Base-by-base conservation (phyloP, 2,329 filamentous ascomycete species). In the Aspergillus niger region DNA sequence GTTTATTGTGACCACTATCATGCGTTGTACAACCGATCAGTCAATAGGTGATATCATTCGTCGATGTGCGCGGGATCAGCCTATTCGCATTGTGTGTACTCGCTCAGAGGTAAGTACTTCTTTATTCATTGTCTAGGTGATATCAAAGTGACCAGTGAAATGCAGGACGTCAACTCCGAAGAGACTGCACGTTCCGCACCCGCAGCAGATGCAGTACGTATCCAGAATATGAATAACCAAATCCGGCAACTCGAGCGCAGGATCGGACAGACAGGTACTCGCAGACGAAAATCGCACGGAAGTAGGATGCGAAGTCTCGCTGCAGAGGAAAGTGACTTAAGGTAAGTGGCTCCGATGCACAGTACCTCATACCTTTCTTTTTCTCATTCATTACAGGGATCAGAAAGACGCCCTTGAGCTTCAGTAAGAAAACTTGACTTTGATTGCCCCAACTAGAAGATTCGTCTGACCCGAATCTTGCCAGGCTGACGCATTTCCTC, bases 31-130 rank as follows among this genome's bases (percentile, higher is more conserved):
- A 5, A 54, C 67, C 2, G 67, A 70, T 44, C 26, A 54, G 20
- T 65, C 66, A 2, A 64, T 70, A 3, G 10, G 44, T 4, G 65
- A 67, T 6, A 66, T 65, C 11, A 59, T 53, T 8, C 17, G 36
- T 5, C 52, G 47, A 39, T 64, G 59, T 17, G 32, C 24, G 22
- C 7, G 44, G 13, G 43, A 32, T 5, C 59, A 65, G 30, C 63
- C 58, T 3, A 11, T 53, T 8, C 66, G 59, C 5, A 62, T 70
- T 11, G 62, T 69, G 17, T 67, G 62, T n/a, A 70, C 68, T 22
- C 44, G 58, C 22, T 66, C 64, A 4, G 68, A 70, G 38, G 64
- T 62, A 58, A 20, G 38, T 22, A 4, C 4, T 8, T 30, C 5
- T 36, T 10, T 0, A 36, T 2, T 13, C 11, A 36, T 13, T 36